Evolutionary conservation across 805 yeast genomes (phyloP).

Genomic region (Candida pseudofarinosa): DNA sequence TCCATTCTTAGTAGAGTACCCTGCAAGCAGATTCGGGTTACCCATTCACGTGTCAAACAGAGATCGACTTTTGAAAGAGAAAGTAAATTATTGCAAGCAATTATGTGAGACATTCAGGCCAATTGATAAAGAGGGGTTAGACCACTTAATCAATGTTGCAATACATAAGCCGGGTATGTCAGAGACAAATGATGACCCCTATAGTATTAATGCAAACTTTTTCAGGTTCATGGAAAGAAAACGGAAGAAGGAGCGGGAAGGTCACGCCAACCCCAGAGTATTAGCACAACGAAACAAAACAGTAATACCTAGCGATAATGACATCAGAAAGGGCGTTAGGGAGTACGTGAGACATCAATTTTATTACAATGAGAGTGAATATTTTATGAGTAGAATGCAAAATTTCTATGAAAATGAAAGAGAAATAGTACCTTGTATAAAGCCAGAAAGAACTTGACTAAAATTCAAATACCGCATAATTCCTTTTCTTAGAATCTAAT

Average conservation of each 20-base stretch:
- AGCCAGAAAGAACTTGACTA: conserved; percentile 1
- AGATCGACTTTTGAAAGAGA: conserved; percentile 21
- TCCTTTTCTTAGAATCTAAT: conserved; percentile 35
- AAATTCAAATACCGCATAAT: conserved; percentile 32
- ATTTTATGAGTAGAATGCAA: conserved; percentile 20
- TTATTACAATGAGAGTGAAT: conserved; percentile 17
- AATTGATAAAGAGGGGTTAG: conserved; percentile 14
- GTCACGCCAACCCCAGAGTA: conserved; percentile 13
- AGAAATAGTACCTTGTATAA: not conserved
- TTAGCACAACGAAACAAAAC: conserved; percentile 18
- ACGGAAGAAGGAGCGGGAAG: conserved; percentile 10
- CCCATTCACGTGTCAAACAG: conserved; percentile 27
- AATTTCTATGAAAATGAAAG: conserved; percentile 19
- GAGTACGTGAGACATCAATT: conserved; percentile 29
- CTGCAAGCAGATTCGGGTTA: conserved; percentile 25
- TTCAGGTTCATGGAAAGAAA: conserved; percentile 24
- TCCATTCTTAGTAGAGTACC: conserved; percentile 29
- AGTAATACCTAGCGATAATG: conserved; percentile 27
- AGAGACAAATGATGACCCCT: not conserved
- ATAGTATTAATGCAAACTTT: conserved; percentile 19
- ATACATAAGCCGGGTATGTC: conserved; percentile 7
- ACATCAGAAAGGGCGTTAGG: conserved; percentile 23
- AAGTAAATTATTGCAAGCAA: conserved; percentile 20
- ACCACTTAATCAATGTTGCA: conserved; percentile 14
- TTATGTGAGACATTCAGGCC: conserved; percentile 19